Evolutionary conservation across 2,329 filamentous ascomycete genomes (phyloP).

Genomic region (Fusarium sp.): DNA sequence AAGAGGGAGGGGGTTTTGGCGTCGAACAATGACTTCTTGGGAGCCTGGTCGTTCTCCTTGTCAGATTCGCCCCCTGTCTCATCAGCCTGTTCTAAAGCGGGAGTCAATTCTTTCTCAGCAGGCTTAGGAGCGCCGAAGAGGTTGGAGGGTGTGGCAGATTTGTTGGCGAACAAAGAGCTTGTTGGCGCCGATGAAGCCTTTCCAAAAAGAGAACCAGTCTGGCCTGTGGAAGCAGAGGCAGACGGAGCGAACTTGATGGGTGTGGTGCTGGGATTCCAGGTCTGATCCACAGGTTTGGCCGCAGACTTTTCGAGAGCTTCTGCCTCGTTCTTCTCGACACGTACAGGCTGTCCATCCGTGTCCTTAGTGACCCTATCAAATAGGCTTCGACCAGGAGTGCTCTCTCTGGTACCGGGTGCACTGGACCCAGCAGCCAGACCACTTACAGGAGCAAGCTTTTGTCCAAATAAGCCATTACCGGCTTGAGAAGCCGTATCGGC

Average conservation of each 20-base stretch:
- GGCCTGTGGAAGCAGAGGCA: slow-evolving; percentile 43
- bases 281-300: slow-evolving; percentile 49
- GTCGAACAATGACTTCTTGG: slow-evolving; percentile 49
- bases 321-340: slow-evolving; percentile 46
- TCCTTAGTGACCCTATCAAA: slow-evolving; percentile 65
- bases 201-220: slow-evolving; percentile 48
- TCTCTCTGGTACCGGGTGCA: slow-evolving; percentile 55
- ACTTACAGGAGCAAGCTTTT: slow-evolving; percentile 45
- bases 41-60: slow-evolving; percentile 54
- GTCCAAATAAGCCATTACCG: slow-evolving; percentile 41
- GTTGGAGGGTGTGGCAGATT: slow-evolving; percentile 48
- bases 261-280: slow-evolving; percentile 56
- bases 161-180: slow-evolving; percentile 50
- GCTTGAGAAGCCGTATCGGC: slow-evolving; percentile 52
- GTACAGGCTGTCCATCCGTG: slow-evolving; percentile 59
- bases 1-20: slow-evolving; percentile 48
- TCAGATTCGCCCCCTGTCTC: slow-evolving; percentile 54
- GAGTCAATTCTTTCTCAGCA: slow-evolving; percentile 42
- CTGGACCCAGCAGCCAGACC: slow-evolving; percentile 46
- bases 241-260: slow-evolving; percentile 64
- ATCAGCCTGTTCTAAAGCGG: slow-evolving; percentile 41
- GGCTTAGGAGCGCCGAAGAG: slow-evolving; percentile 51
- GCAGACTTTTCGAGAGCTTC: slow-evolving; percentile 41
- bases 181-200: slow-evolving; percentile 42
- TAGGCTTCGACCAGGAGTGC: slow-evolving; percentile 59